Base-by-base conservation (phyloP, 2,329 filamentous ascomycete species). In the Tolypocladium sp. region DNA sequence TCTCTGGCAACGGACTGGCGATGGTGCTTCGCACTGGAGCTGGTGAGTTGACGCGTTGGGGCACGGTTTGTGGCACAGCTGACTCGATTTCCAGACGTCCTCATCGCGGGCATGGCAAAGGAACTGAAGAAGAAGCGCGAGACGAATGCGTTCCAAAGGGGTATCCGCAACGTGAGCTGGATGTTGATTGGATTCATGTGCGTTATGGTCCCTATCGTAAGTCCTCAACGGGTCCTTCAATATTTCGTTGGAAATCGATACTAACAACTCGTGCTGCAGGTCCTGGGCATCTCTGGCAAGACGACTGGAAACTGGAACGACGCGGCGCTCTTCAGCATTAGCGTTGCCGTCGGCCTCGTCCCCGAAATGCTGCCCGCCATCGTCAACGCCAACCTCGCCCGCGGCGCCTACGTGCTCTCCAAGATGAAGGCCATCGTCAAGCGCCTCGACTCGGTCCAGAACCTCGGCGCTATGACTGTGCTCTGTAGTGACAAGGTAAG, bases 401-500 rank as follows among this genome's bases (percentile, higher is more conserved):
- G 66, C 15, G 66, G 67, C 6, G 67, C 67, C 13, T 64, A 64
- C 15, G 51, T 67, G 0, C 42, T 70, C 1, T 69, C 67, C 49
- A 68, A 67, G 62, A 72, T 73, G 65, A 71, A 72, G 64, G 69
- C 70, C 38, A 67, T 77, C 57, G 70, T 71, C 55, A 67, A 67
- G 60, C 64, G 76, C 59, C 68, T 69, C 37, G 66, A 70, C 59
- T 67, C 65, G 10, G 66, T 70, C 8, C 67, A 70, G 57, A 68
- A 69, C 42, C 56, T 70, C 1, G 68, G 67, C 9, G 67, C 68
- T 25, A 70, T 70, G 66, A 63, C 65, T 4, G 60, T 70, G 9
- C 61, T 70, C 1, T 70, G 67, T 57, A 69, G 68, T 49, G 67
- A 70, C 51, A 70, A 70, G 65, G 64, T 65, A 61, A 54, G 44